Percentiles rank a stretch among this genome's conserved stretches.
phyloP scores from a whole-genome alignment of 441 rosid species.

The Populus hybrid region DNA sequence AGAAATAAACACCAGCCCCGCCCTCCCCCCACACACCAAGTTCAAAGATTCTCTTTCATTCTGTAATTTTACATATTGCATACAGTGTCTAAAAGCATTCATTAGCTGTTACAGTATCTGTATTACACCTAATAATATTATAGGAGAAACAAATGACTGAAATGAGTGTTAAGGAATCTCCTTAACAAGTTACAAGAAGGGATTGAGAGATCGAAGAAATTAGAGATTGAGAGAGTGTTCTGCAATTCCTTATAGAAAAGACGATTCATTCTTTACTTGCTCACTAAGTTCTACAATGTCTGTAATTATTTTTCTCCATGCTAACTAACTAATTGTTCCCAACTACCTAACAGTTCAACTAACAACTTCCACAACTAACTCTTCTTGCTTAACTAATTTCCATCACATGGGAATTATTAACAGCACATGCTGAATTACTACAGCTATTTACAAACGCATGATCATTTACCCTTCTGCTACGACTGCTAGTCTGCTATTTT shows the following conservation, averaged over 20 bases:
- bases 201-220: not conserved
- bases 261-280: not conserved
- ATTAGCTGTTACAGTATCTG: not conserved
- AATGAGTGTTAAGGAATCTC: not conserved
- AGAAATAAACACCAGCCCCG: not conserved
- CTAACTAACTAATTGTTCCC: too few relatives aligned
- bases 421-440: too few relatives aligned
- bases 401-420: too few relatives aligned
- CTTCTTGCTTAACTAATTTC: too few relatives aligned
- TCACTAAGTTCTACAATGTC: too few relatives aligned
- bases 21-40: not conserved
- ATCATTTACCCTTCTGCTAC: too few relatives aligned
- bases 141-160: slow-evolving; percentile 1
- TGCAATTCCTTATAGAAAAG: not conserved
- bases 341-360: too few relatives aligned
- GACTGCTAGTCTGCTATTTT: not conserved
- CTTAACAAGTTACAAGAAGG: not conserved
- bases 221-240: not conserved
- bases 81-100: not conserved
- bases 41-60: not conserved
- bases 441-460: too few relatives aligned
- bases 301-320: too few relatives aligned
- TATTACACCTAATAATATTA: not conserved
- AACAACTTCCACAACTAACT: too few relatives aligned
- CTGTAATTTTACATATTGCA: not conserved